Conservation (phyloP, 345 rosid species). For the Syzygium aromaticum region DNA sequence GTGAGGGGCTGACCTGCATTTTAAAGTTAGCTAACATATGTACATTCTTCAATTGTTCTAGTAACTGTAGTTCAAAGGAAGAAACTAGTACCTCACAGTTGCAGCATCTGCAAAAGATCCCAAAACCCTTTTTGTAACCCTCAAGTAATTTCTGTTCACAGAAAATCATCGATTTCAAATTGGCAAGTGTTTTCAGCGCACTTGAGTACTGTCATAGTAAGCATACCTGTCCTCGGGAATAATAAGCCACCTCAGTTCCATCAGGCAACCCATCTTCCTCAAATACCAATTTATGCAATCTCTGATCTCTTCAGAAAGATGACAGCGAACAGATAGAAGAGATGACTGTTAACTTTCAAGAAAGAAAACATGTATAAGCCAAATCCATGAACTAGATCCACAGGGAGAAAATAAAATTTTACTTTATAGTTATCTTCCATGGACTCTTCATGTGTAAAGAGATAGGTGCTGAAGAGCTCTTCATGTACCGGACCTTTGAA, state of each 20-base stretch:
- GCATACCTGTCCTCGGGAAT: constrained; percentile 80
- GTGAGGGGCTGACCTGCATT: constrained; percentile 90
- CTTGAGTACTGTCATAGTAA: constrained; percentile 13
- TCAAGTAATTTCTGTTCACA: constrained; percentile 74
- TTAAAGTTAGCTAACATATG: constrained; percentile 9
- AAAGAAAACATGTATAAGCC: constrained; percentile 1
- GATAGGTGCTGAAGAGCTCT: constrained; percentile 18
- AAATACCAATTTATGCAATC: constrained; percentile 80
- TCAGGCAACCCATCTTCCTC: constrained; percentile 85
- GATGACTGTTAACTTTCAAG: not conserved
- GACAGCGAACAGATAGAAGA: constrained; percentile 1
- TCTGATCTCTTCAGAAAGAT: constrained; percentile 53
- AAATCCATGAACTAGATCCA: not conserved
- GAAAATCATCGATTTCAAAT: constrained; percentile 5
- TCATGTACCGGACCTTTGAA: constrained; percentile 16
- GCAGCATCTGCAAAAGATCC: constrained; percentile 90
- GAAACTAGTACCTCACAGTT: constrained; percentile 58
- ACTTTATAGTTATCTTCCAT: constrained; percentile 25
- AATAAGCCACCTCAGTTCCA: constrained; percentile 95
- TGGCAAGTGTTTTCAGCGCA: constrained; percentile 4
- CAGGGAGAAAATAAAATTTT: constrained; percentile 1
- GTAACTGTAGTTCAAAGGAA: not conserved
- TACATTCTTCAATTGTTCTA: not conserved
- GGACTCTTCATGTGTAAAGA: constrained; percentile 25
- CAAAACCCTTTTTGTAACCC: constrained; percentile 80